Base-by-base conservation (phyloP, 2,329 filamentous ascomycete genomes). In the Drechmeria coniospora region DNA sequence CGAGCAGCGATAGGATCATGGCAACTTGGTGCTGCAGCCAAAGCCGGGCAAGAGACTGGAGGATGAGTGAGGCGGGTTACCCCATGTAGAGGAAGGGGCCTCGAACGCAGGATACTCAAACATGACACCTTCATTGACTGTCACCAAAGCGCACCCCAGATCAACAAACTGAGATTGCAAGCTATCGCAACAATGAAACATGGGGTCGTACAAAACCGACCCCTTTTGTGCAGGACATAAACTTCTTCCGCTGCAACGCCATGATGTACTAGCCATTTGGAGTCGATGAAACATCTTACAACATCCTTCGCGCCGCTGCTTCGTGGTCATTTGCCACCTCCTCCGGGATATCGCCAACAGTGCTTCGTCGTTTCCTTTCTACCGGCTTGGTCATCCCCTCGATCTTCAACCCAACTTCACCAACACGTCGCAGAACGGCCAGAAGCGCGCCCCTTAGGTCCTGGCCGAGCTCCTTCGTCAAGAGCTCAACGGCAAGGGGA, bases 371-470 rank as follows among this genome's bases (percentile, higher is more conserved):
- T 25, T 61, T 45, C 30, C 40, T 42, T 21, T 43, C 45, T 15
- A 45, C 41, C 13, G 38, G 34, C 25, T 44, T 46, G 18, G 45
- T 43, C 59, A 70, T 59, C 3, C 59, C 59, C 34, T 63, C 55
- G 28, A 74, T 69, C 3, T 68, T 71, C 1, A 78, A 49, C 12
- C 60, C 65, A 3, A 79, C 71, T 54, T 95, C 87, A 28, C 90
- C 92, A 2, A 95, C 77, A 21, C 86, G 66, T 40, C 77, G 66
- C 35, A 94, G 62, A 15, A 95, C 65, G 1, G 72, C 67, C 35
- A 93, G 74, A 23, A 98, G 63, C 1, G 81, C 79, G 8, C 71
- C 55, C 34, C 92, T 72, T 18, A 95, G 62, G 37, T 98, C 90
- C 2, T 65, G 49, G 8, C 74, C 81, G 40, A 94, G 65, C 38